Conservation (phyloP, 2,329 filamentous ascomycete species). For the Bipolaris oryzae region DNA sequence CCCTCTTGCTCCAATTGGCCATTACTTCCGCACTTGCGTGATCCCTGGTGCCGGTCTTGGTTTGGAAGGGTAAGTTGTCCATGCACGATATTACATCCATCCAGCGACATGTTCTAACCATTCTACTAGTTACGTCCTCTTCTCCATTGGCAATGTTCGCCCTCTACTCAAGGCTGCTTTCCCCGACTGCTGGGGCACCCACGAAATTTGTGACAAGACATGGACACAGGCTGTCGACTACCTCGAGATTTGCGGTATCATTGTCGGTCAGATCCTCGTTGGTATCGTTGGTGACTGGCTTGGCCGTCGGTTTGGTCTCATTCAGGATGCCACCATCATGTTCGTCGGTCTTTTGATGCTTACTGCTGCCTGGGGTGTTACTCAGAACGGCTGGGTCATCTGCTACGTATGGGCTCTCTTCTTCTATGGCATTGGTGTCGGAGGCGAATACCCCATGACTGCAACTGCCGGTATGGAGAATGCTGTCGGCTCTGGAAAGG, state of each 20-base stretch:
- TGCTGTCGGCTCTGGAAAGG: slow-evolving; percentile 79
- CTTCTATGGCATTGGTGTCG: slow-evolving; percentile 77
- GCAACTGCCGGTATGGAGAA: slow-evolving; percentile 95
- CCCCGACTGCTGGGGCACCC: slow-evolving; percentile 74
- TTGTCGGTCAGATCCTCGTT: slow-evolving; percentile 84
- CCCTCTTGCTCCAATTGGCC: slow-evolving; percentile 79
- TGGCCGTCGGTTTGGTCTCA: slow-evolving; percentile 91
- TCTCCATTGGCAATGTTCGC: slow-evolving; percentile 92
- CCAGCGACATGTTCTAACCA: slow-evolving; percentile 6
- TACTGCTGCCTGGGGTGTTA: slow-evolving; percentile 86
- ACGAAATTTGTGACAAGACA: slow-evolving; percentile 71
- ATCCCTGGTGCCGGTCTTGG: slow-evolving; percentile 90
- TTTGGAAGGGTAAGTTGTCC: slow-evolving; percentile 69
- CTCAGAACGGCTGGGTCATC: slow-evolving; percentile 92
- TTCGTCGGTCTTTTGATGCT: slow-evolving; percentile 90
- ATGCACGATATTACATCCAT: neutral
- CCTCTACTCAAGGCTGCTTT: slow-evolving; percentile 80
- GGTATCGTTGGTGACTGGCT: slow-evolving; percentile 82
- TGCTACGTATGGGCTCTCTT: slow-evolving; percentile 96
- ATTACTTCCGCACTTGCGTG: slow-evolving; percentile 89
- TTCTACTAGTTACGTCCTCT: slow-evolving; percentile 77
- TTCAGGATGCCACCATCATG: slow-evolving; percentile 95
- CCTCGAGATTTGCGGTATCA: slow-evolving; percentile 92
- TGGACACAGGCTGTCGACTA: slow-evolving; percentile 89
- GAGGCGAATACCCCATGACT: slow-evolving; percentile 95